Percentiles rank a stretch among this genome's conserved stretches.
phyloP scores from a whole-genome alignment of 2,329 filamentous ascomycete species.

The Pseudophaeomoniella oleicola region DNA sequence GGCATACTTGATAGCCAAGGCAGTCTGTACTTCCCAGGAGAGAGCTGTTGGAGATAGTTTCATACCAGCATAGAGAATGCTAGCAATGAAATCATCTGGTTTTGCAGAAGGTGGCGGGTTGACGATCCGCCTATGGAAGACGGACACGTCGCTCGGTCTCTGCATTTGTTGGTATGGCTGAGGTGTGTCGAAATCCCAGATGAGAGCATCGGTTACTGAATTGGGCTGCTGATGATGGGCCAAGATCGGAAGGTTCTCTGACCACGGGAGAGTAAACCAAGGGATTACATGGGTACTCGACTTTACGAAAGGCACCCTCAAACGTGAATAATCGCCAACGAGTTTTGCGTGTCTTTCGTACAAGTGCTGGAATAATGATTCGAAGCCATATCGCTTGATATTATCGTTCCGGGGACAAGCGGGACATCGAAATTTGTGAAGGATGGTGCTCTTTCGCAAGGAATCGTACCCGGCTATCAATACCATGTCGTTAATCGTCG shows the following conservation, averaged over 20 bases:
- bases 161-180: conserved; percentile 6
- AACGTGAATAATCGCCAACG: conserved; percentile 13
- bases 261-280: conserved; percentile 17
- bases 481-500: conserved; percentile 11
- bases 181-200: conserved; percentile 14
- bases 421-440: conserved; percentile 14
- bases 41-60: conserved; percentile 10
- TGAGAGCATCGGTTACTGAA: conserved; percentile 8
- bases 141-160: conserved; percentile 5
- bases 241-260: conserved; percentile 16
- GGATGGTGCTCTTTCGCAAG: conserved; percentile 7
- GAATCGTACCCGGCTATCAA: conserved; percentile 5
- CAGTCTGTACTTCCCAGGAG: conserved; percentile 9
- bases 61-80: conserved; percentile 12
- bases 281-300: conserved; percentile 8
- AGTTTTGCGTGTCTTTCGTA: conserved; percentile 10
- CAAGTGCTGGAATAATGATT: conserved; percentile 16
- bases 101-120: conserved; percentile 2
- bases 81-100: conserved; percentile 9
- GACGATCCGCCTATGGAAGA: conserved; percentile 9
- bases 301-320: conserved; percentile 6
- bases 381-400: conserved; percentile 8
- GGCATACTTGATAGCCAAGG: conserved; percentile 14
- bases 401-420: conserved; percentile 14
- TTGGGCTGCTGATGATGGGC: conserved; percentile 12